These are phyloP conservation scores for Populus hybrid DNA, from an alignment of 441 rosid species.

Conservation along the genomic window DNA sequence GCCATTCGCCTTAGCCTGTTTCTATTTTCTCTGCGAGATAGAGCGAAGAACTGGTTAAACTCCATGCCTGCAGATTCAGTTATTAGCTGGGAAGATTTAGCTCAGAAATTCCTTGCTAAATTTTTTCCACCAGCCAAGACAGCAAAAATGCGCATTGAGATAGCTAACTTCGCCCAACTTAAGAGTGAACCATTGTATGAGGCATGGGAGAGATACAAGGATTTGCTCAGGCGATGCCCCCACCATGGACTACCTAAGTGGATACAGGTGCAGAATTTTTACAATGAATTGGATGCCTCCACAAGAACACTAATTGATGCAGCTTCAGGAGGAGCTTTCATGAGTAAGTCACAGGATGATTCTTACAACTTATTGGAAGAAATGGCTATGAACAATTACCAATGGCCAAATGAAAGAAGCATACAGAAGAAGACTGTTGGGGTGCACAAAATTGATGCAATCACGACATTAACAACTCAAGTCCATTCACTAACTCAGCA, in stretches of 20 bases:
- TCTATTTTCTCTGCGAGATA: background rate
- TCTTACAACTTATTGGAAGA: background rate
- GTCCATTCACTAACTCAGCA: background rate
- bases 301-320: background rate
- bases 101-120: too few relatives aligned
- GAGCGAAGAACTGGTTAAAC: background rate
- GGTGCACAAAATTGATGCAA: background rate
- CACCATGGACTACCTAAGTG: too few relatives aligned
- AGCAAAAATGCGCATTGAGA: too few relatives aligned
- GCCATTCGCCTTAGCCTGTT: background rate
- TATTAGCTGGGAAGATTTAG: too few relatives aligned
- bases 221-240: too few relatives aligned
- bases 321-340: background rate
- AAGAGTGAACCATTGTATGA: too few relatives aligned
- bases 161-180: too few relatives aligned
- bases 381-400: background rate
- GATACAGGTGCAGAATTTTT: background rate
- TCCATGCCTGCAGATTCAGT: background rate
- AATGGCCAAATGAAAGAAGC: background rate
- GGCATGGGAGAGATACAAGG: too few relatives aligned
- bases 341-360: background rate
- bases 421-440: fast-evolving
- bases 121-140: too few relatives aligned
- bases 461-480: background rate
- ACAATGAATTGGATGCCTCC: background rate